A percentile compares a stretch with the other conserved stretches of the same genome.
Conservation (phyloP, 2,329 filamentous ascomycete species). For the Aureobasidium melanogenum region DNA sequence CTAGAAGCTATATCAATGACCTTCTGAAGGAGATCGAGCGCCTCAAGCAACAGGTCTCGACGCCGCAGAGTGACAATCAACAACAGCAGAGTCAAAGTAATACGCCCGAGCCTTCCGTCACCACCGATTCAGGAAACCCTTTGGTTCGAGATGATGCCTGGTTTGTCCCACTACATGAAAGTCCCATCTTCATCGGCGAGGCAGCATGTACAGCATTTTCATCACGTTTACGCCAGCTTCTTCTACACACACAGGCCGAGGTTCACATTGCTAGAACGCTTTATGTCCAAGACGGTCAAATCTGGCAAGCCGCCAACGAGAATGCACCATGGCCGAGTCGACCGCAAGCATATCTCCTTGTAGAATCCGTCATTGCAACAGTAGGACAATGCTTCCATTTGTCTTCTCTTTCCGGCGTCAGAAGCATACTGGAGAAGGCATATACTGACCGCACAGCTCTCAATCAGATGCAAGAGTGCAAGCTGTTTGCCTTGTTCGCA, state of each 20-base stretch:
- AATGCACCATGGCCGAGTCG: slow-evolving; percentile 33
- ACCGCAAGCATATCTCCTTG: slow-evolving; percentile 28
- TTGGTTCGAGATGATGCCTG: slow-evolving; percentile 31
- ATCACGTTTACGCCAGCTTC: slow-evolving; percentile 27
- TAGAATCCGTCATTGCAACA: slow-evolving; percentile 35
- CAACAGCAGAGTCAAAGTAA: not conserved
- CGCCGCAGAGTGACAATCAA: not conserved
- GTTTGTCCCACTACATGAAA: slow-evolving; percentile 25
- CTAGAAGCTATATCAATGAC: slow-evolving; percentile 22
- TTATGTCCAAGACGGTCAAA: slow-evolving; percentile 24
- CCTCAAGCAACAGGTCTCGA: slow-evolving; percentile 15
- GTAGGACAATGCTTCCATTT: slow-evolving; percentile 35
- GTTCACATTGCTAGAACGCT: slow-evolving; percentile 27
- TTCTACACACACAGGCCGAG: slow-evolving; percentile 17
- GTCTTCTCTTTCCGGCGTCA: slow-evolving; percentile 30
- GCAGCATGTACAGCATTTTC: slow-evolving; percentile 31
- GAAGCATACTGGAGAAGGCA: slow-evolving; percentile 30
- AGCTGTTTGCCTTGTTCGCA: slow-evolving; percentile 38
- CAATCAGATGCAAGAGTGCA: slow-evolving; percentile 29
- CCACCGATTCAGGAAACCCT: slow-evolving; percentile 24
- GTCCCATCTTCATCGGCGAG: slow-evolving; percentile 29
- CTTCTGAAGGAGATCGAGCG: slow-evolving; percentile 25
- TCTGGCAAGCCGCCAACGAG: slow-evolving; percentile 27
- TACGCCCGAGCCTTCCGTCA: not conserved
- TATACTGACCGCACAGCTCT: slow-evolving; percentile 28